A percentile compares a stretch with the other conserved stretches of the same genome.
phyloP scores from a whole-genome alignment of 2,329 filamentous ascomycete genomes.

The Arthrinium phaeospermum region DNA sequence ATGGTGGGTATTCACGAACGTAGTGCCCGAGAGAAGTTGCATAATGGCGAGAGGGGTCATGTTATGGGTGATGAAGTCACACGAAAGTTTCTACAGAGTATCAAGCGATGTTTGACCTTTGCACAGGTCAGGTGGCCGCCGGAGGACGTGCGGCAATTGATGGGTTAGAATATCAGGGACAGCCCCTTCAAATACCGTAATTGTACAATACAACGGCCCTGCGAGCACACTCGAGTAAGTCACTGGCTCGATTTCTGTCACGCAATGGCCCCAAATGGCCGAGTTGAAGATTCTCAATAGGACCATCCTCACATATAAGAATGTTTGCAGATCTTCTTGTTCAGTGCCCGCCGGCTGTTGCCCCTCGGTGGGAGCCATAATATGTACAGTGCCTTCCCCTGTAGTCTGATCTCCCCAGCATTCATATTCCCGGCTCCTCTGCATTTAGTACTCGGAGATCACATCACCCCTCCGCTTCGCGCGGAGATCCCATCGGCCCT shows the following conservation, averaged over 20 bases:
- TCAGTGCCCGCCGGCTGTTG: not conserved
- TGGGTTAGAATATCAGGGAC: slow-evolving; percentile 67
- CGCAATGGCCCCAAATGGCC: not conserved
- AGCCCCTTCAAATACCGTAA: not conserved
- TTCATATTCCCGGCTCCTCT: slow-evolving; percentile 18
- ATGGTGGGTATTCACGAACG: slow-evolving; percentile 99
- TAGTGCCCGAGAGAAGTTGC: slow-evolving; percentile 91
- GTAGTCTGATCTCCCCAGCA: not conserved
- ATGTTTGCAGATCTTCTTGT: not conserved
- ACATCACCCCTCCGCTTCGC: slow-evolving; percentile 89
- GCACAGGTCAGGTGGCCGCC: slow-evolving; percentile 97
- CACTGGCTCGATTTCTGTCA: not conserved
- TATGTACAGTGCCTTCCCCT: slow-evolving; percentile 8
- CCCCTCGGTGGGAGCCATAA: not conserved
- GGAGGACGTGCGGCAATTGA: slow-evolving; percentile 88
- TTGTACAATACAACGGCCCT: not conserved
- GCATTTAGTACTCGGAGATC: slow-evolving; percentile 74
- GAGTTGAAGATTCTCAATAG: too few species aligned
- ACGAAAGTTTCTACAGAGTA: slow-evolving; percentile 94
- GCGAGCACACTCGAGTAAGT: not conserved
- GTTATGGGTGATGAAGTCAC: slow-evolving; percentile 98
- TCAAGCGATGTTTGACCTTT: slow-evolving; percentile 95
- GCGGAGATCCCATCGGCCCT: slow-evolving; percentile 87
- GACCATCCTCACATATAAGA: not conserved
- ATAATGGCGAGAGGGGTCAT: slow-evolving; percentile 86